Evolutionary conservation across 257 asterid genomes (phyloP).

Genomic region (Salvia rosmarinus): DNA sequence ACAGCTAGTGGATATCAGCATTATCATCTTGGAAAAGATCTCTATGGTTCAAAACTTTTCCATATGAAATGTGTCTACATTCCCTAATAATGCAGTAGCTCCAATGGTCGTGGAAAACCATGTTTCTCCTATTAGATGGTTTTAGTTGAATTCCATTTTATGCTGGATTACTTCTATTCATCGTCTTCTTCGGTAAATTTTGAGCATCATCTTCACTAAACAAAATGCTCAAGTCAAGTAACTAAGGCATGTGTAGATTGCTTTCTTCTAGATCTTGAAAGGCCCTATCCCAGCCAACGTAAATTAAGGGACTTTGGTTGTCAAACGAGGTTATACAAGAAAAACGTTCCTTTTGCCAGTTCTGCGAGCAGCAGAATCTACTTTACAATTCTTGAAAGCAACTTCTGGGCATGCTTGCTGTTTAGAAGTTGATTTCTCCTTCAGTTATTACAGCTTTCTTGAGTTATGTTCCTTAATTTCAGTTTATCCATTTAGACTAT

Average conservation of each 20-base stretch:
- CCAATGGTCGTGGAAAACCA: neutral
- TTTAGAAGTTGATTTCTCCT: neutral
- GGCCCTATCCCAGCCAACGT: neutral
- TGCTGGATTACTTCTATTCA: neutral
- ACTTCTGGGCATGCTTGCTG: neutral
- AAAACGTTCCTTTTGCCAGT: neutral
- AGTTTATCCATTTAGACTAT: neutral
- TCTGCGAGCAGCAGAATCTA: neutral
- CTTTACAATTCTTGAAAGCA: neutral
- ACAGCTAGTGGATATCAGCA: no score
- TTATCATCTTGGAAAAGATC: no score
- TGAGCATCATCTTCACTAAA: neutral
- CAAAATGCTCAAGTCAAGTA: neutral
- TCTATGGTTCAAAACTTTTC: neutral
- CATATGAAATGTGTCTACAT: neutral
- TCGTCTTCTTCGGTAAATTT: neutral
- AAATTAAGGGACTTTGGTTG: neutral
- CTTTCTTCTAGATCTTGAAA: neutral
- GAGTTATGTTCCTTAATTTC: no score
- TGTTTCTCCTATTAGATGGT: neutral
- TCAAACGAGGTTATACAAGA: neutral
- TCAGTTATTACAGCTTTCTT: neutral
- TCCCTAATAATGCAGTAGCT: neutral
- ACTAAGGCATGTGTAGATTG: neutral
- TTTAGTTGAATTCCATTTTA: neutral